phyloP scores from a whole-genome alignment of 1,284 basidiomycete species.

The Xerocomus amazonicus region DNA sequence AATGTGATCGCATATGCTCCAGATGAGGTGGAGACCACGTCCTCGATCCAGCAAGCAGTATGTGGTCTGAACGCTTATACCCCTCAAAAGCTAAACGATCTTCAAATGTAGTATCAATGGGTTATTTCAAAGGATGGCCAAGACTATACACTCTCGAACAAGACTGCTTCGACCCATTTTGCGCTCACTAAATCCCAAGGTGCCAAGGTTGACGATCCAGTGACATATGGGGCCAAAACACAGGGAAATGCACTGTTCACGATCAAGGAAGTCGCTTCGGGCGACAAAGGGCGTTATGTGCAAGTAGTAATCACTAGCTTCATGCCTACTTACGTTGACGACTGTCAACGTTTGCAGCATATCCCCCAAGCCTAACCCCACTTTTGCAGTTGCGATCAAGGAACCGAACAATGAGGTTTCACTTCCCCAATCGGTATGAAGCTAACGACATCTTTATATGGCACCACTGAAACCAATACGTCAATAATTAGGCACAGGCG shows the following conservation, averaged over 20 bases:
- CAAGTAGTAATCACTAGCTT: not conserved
- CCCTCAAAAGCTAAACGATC: not conserved
- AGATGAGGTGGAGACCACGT: conserved; percentile 4
- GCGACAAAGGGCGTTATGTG: conserved; percentile 7
- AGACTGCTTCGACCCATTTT: not conserved
- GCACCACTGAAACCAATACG: not conserved
- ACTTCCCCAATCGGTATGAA: not conserved
- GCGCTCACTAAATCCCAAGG: conserved; percentile 4
- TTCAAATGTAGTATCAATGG: conserved; percentile 3
- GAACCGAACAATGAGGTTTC: not conserved
- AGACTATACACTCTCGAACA: conserved; percentile 9
- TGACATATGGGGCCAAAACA: conserved; percentile 6
- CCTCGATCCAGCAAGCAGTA: conserved; percentile 1
- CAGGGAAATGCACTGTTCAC: conserved; percentile 7
- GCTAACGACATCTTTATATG: not conserved
- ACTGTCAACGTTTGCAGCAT: conserved; percentile 2
- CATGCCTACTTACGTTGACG: not conserved
- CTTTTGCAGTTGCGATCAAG: conserved; percentile 7
- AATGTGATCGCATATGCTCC: conserved; percentile 3
- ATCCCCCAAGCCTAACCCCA: conserved; percentile 6
- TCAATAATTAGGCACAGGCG: not conserved
- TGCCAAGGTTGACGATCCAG: not conserved
- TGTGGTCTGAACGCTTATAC: not conserved
- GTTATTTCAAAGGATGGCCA: conserved; percentile 2
- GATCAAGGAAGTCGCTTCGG: conserved; percentile 3